Percentiles rank a stretch among this genome's conserved stretches.
phyloP scores from a whole-genome alignment of 805 yeast species.

The Jamesozyma lodderae region DNA sequence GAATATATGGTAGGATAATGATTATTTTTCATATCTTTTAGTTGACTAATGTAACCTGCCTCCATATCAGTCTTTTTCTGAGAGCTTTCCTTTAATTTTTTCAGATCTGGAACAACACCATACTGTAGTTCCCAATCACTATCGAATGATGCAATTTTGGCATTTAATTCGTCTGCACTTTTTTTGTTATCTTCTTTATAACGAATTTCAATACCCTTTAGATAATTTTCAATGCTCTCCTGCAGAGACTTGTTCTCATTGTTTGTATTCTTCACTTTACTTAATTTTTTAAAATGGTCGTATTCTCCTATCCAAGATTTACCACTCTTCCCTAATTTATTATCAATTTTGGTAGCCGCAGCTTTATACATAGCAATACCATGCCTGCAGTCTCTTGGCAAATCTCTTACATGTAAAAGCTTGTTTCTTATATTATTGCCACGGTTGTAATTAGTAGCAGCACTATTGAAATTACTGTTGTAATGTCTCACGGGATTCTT shows the following conservation, averaged over 20 bases:
- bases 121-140: slow-evolving; percentile 1
- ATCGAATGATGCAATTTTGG: slow-evolving; percentile 7
- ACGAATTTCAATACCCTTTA: slow-evolving; percentile 4
- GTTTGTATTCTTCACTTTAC: slow-evolving; percentile 3
- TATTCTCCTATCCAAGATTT: slow-evolving; percentile 15
- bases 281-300: slow-evolving; percentile 14
- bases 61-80: slow-evolving; percentile 1
- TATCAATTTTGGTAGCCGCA: neutral
- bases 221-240: slow-evolving; percentile 7
- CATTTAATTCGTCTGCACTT: slow-evolving; percentile 6
- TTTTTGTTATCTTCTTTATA: slow-evolving; percentile 6
- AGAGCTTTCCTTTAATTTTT: neutral
- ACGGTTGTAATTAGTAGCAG: neutral
- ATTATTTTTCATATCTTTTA: slow-evolving; percentile 11
- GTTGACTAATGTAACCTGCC: slow-evolving; percentile 6
- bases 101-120: slow-evolving; percentile 3
- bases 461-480: neutral
- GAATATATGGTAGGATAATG: slow-evolving; percentile 21
- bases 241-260: neutral
- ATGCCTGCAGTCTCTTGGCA: slow-evolving; percentile 6
- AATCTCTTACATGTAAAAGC: slow-evolving; percentile 7
- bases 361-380: slow-evolving; percentile 7
- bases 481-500: slow-evolving; percentile 3
- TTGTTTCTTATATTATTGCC: neutral
- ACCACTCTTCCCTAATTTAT: neutral